Percentiles rank a stretch among this genome's conserved stretches.
Conservation (phyloP, 495 filamentous ascomycete species). For the Jackrogersella multiformis region DNA sequence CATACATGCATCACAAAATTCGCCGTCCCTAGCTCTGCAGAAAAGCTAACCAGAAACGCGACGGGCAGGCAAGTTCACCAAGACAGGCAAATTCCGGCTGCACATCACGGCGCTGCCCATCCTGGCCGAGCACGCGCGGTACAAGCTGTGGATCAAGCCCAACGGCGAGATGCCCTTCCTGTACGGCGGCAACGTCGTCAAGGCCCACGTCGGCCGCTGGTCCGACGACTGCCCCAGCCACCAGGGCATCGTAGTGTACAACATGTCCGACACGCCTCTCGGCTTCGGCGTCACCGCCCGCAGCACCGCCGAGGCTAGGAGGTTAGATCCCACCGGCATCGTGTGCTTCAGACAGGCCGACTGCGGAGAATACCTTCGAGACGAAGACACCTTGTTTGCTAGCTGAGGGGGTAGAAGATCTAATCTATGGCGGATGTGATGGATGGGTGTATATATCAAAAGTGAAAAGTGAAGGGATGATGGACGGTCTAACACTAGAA, state of each 20-base stretch:
- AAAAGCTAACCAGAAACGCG: constrained; percentile 9
- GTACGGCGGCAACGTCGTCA: constrained; percentile 89
- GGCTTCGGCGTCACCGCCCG: constrained; percentile 81
- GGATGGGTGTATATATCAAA: constrained; percentile 12
- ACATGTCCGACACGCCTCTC: constrained; percentile 78
- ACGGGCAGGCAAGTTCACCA: constrained; percentile 78
- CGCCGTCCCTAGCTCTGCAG: too few species aligned
- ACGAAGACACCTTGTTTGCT: constrained; percentile 69
- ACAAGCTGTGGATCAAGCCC: constrained; percentile 93
- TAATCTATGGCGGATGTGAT: neutral
- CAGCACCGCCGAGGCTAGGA: constrained; percentile 79
- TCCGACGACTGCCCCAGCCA: constrained; percentile 87
- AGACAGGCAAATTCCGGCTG: constrained; percentile 87
- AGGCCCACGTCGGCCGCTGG: constrained; percentile 91
- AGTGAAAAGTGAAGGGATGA: neutral
- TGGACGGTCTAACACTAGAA: constrained; percentile 10
- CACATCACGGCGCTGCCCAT: constrained; percentile 87
- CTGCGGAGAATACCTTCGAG: constrained; percentile 90
- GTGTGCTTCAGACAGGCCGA: constrained; percentile 87
- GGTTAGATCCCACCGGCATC: constrained; percentile 88
- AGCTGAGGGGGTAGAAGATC: constrained; percentile 32
- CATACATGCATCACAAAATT: too few species aligned
- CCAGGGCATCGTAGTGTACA: constrained; percentile 77
- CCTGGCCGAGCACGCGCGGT: constrained; percentile 85
- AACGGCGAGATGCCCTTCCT: constrained; percentile 97